Evolutionary conservation across 176 grass and related monocot species (phyloP), one percentile per base, ranked within the genome.

Genomic region (Carex myosuroides): DNA sequence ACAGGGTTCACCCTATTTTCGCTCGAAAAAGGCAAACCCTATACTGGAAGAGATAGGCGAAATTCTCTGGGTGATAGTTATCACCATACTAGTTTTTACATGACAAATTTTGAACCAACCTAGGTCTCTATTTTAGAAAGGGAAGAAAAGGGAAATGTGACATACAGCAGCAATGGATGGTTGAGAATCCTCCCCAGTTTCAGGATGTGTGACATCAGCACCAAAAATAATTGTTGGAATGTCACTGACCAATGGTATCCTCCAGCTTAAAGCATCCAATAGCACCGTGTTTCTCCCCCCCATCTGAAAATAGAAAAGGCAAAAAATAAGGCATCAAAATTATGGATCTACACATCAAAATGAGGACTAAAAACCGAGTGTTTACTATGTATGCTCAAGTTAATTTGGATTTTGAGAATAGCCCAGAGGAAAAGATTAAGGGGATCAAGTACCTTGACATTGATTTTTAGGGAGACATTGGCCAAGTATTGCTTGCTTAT

Each of bases 141-240:
- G 59, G 60, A 66, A 72, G 35, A 69, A 16, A 62, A 18, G 16
- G 59, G 48, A 62, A 39, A 18, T 39, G 20, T 88, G 68, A 58
- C 85, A 81, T 92, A 99, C 97, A 13, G 97, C 97, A 87, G 97
- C 97, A 83, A 99, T 99, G 62, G 97, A 99, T 69, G 97, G 97
- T 65, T 87, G 94, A 80, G 93, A 96, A 84, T 99, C 97, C 82
- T 99, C 97, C 77, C 97, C 97, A 2, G 97, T 99, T 90, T 99
- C 97, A 85, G 97, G 97, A 89, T 99, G 97, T 13, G 97, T 99
- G 52, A 99, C 97, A 87, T 99, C 97, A 69, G 97, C 97, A 79
- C 97, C 97, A 89, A 99, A 99, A 83, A 99, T 99, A 80, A 99
- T 99, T 13, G 97, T 99, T 58, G 97, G 97, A 84, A 92, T 99